These are phyloP conservation scores for Cladorrhinum sp. DNA, from an alignment of 2,329 filamentous ascomycete genomes.

Conservation along the genomic window DNA sequence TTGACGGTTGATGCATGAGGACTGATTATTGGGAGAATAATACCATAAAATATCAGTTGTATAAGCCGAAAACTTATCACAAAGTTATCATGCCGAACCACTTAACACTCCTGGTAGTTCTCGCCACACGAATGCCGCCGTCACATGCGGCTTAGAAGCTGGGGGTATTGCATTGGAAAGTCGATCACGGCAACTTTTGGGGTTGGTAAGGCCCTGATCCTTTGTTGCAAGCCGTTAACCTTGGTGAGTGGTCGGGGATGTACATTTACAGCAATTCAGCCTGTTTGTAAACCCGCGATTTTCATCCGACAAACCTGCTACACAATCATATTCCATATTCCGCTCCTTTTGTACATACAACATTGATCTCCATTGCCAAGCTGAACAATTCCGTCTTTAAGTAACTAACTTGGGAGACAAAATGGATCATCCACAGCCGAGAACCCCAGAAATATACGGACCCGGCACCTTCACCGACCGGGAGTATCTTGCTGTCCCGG, in stretches of 20 bases:
- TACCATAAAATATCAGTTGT: too few relatives aligned
- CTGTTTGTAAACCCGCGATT: background rate
- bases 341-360: background rate
- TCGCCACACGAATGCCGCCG: too few relatives aligned
- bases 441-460: constrained; percentile 31
- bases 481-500: constrained; percentile 28
- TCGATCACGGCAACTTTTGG: too few relatives aligned
- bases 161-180: too few relatives aligned
- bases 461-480: constrained; percentile 33
- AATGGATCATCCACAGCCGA: background rate
- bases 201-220: too few relatives aligned
- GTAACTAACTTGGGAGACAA: background rate
- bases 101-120: too few relatives aligned
- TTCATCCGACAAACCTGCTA: background rate
- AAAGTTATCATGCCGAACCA: too few relatives aligned
- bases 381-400: too few relatives aligned
- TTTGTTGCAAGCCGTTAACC: too few relatives aligned
- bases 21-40: background rate
- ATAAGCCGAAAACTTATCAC: too few relatives aligned
- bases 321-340: background rate
- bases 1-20: background rate
- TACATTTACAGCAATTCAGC: background rate
- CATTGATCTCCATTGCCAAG: background rate
- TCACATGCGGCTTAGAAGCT: too few relatives aligned
- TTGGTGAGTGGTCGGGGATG: too few relatives aligned